Conservation (phyloP, 2,329 filamentous ascomycete species). For the Hypoxylon sp. region DNA sequence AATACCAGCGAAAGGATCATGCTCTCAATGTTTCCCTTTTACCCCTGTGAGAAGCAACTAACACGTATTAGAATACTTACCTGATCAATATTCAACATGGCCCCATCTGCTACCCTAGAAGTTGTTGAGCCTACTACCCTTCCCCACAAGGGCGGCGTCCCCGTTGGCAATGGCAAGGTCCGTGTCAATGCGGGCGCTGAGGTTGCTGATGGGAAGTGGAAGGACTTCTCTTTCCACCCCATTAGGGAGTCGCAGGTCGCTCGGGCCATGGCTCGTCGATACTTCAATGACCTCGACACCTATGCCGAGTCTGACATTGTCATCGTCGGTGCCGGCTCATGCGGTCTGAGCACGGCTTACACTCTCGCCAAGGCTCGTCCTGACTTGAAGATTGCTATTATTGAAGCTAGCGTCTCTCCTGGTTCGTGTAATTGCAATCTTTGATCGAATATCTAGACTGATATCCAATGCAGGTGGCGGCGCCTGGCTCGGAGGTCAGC, state of each 20-base stretch:
- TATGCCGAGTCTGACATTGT: constrained; percentile 96
- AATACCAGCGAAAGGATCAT: constrained; percentile 99
- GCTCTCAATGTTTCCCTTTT: constrained; percentile 69
- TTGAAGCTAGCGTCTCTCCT: constrained; percentile 89
- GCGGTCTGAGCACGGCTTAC: constrained; percentile 88
- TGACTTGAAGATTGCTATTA: constrained; percentile 91
- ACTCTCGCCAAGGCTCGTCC: constrained; percentile 86
- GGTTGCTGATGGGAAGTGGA: constrained; percentile 83
- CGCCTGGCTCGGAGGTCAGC: constrained; percentile 93
- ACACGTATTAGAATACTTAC: constrained; percentile 53
- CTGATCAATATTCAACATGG: constrained; percentile 70
- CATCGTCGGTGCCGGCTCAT: constrained; percentile 91
- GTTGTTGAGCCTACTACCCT: constrained; percentile 68
- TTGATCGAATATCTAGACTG: constrained; percentile 41
- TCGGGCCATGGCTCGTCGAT: constrained; percentile 92
- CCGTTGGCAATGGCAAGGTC: constrained; percentile 56
- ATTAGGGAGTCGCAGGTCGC: constrained; percentile 95
- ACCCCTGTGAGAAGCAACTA: constrained; percentile 57
- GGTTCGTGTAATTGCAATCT: constrained; percentile 56
- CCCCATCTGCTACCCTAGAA: constrained; percentile 80
- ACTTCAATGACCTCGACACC: constrained; percentile 89
- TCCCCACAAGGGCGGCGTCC: constrained; percentile 62
- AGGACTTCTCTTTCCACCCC: constrained; percentile 83
- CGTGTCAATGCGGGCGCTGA: constrained; percentile 68
- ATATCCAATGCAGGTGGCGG: constrained; percentile 74